A percentile compares a stretch with the other conserved stretches of the same genome.
Conservation (phyloP, 2,329 filamentous ascomycete genomes). For the Ascocoryne sarcoides region DNA sequence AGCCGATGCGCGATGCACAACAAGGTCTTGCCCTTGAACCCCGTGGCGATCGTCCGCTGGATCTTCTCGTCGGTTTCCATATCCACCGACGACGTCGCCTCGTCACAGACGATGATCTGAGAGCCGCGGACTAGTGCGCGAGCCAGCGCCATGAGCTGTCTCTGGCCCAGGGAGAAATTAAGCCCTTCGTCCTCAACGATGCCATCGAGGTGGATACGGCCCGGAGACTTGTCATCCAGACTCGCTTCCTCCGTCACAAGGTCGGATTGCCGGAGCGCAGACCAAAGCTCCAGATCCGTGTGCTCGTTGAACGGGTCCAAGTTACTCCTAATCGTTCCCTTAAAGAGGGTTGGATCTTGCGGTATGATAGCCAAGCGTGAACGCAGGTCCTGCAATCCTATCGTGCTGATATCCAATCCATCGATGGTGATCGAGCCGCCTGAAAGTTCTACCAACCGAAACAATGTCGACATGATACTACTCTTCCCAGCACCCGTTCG, state of each 20-base stretch:
- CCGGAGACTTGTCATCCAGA: constrained; percentile 30
- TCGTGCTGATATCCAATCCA: constrained; percentile 59
- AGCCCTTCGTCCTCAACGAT: constrained; percentile 77
- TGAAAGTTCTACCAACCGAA: constrained; percentile 62
- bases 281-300: constrained; percentile 69
- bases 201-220: constrained; percentile 72
- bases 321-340: constrained; percentile 69
- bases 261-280: constrained; percentile 67
- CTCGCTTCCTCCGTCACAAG: constrained; percentile 46
- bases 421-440: constrained; percentile 56
- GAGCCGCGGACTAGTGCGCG: constrained; percentile 76
- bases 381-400: constrained; percentile 67
- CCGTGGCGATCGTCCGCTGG: constrained; percentile 63
- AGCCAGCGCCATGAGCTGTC: constrained; percentile 86
- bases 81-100: constrained; percentile 72
- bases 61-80: constrained; percentile 65
- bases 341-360: constrained; percentile 77
- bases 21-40: constrained; percentile 59
- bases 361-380: constrained; percentile 75
- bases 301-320: constrained; percentile 75
- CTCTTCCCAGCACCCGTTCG: constrained; percentile 80
- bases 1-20: constrained; percentile 67
- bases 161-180: constrained; percentile 58
- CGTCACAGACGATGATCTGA: constrained; percentile 89
- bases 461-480: constrained; percentile 74